A percentile compares a stretch with the other conserved stretches of the same genome.
Evolutionary conservation across 331 rosid species (phyloP).

Genomic region (Rosa hybrid): DNA sequence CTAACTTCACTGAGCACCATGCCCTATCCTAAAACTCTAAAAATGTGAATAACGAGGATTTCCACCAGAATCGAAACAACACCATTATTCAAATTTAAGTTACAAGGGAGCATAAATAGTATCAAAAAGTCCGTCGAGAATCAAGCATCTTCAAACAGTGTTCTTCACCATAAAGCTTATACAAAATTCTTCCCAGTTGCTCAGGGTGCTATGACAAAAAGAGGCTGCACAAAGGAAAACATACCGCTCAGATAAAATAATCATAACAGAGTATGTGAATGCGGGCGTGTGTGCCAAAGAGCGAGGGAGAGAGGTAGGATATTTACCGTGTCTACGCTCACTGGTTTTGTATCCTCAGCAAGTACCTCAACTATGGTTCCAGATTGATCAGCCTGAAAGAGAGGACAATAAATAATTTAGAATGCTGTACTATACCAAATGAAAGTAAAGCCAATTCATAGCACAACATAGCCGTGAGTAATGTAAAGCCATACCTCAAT

Average conservation of each 20-base stretch:
- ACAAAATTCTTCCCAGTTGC: conserved; percentile 23
- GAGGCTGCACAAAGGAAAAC: conserved; percentile 66
- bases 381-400: conserved; percentile 77
- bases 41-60: conserved; percentile 15
- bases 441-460: background rate
- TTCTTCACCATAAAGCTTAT: conserved; percentile 21
- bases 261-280: background rate
- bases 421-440: background rate
- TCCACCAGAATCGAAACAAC: conserved; percentile 18
- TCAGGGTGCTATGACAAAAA: conserved; percentile 77
- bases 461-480: background rate
- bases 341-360: conserved; percentile 70
- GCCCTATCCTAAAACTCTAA: conserved; percentile 6
- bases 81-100: conserved; percentile 27
- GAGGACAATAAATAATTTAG: conserved; percentile 6
- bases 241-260: conserved; percentile 29
- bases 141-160: conserved; percentile 20
- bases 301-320: conserved; percentile 12
- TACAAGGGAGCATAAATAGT: conserved; percentile 23
- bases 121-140: conserved; percentile 17
- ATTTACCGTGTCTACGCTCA: conserved; percentile 80
- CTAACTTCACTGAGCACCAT: conserved; percentile 10
- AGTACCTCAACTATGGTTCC: conserved; percentile 71
- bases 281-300: background rate
- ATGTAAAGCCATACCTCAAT: conserved; percentile 56